phyloP scores from a whole-genome alignment of 202 grass and related monocot genomes.

The Eragrostis tef region DNA sequence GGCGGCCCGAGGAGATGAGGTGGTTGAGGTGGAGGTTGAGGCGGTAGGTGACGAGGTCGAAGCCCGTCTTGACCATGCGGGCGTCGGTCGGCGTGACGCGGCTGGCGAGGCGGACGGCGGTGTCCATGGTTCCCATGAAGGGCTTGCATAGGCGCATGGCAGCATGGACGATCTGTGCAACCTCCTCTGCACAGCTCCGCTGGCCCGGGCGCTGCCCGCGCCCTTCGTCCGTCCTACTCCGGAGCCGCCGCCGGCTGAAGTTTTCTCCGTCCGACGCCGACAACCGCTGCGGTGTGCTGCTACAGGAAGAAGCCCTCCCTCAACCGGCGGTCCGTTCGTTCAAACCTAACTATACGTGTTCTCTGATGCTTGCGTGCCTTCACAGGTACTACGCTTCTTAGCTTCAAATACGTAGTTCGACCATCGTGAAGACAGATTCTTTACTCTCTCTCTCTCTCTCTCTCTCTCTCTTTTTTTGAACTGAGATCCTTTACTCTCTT shows the following conservation, averaged over 20 bases:
- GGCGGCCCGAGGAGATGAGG: constrained; percentile 35
- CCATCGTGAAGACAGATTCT: neutral
- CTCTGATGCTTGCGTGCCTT: neutral
- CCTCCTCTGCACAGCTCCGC: neutral
- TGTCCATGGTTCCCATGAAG: neutral
- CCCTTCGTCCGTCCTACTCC: neutral
- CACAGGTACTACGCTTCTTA: neutral
- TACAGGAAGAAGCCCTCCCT: neutral
- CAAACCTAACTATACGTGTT: neutral
- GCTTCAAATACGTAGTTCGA: neutral
- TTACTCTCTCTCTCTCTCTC: too few species aligned
- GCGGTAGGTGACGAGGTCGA: constrained; percentile 44
- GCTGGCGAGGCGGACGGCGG: constrained; percentile 12
- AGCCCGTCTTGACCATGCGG: constrained; percentile 55
- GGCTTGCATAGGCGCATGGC: constrained; percentile 40
- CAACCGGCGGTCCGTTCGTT: neutral
- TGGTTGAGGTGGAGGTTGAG: constrained; percentile 28
- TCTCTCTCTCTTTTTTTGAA: too few species aligned
- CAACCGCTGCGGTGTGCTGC: neutral
- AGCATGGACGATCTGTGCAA: neutral
- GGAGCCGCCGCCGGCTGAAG: neutral
- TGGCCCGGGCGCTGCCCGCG: neutral
- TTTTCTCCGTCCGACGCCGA: neutral
- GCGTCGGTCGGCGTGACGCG: constrained; percentile 39
- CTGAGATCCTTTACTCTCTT: neutral